Conservation (phyloP, 2,329 filamentous ascomycete species). For the Alternaria viburni region DNA sequence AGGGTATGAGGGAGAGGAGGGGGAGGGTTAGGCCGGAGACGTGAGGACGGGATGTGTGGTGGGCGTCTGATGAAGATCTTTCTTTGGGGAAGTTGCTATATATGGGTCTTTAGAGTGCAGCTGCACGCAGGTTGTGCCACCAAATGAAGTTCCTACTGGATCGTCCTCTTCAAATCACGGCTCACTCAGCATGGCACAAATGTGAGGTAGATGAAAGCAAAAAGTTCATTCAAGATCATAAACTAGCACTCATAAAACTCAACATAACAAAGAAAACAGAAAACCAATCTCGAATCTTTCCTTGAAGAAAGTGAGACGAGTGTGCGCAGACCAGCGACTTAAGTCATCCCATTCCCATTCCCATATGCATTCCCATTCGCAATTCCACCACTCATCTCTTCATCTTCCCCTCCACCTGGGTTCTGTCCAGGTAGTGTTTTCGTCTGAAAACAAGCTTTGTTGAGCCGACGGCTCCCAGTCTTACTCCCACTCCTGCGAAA, state of each 20-base stretch:
- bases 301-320: background rate
- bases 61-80: background rate
- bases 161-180: background rate
- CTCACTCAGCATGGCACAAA: background rate
- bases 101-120: background rate
- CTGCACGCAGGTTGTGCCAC: background rate
- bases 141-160: no score
- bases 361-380: background rate
- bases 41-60: constrained; percentile 9
- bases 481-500: background rate
- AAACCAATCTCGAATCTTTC: background rate
- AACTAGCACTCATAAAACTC: background rate
- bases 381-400: background rate
- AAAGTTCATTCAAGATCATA: background rate
- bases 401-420: background rate
- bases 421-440: background rate
- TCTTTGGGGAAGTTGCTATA: background rate
- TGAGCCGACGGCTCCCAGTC: constrained; percentile 1
- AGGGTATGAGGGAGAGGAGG: constrained; percentile 71
- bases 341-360: background rate
- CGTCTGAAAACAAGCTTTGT: background rate
- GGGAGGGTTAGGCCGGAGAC: constrained; percentile 38
- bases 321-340: background rate
- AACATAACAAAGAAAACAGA: background rate
- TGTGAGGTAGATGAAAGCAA: background rate